Percentiles rank a stretch among this genome's conserved stretches.
Evolutionary conservation across 2,329 filamentous ascomycete species (phyloP).

Genomic region (Fusarium keratoplasticum): DNA sequence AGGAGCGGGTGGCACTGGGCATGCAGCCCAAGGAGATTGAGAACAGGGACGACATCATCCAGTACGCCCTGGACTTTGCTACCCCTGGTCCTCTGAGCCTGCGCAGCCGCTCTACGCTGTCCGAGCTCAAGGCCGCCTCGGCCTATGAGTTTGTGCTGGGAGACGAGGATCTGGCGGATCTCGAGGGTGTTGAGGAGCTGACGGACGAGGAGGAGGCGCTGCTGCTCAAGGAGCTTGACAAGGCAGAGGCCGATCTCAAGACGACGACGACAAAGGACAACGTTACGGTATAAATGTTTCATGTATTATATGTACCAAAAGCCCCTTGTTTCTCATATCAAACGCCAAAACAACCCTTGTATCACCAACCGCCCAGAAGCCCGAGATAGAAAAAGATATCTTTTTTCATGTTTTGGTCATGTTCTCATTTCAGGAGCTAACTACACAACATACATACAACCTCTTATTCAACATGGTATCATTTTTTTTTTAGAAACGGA

Average conservation of each 20-base stretch:
- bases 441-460: slow-evolving; percentile 7
- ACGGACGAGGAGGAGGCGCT: slow-evolving; percentile 53
- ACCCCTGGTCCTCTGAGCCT: slow-evolving; percentile 54
- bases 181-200: slow-evolving; percentile 54
- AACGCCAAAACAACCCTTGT: slow-evolving; percentile 40
- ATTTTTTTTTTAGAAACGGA: slow-evolving; percentile 61
- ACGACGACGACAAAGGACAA: slow-evolving; percentile 22
- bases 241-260: slow-evolving; percentile 33
- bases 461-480: slow-evolving; percentile 30
- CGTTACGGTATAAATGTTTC: slow-evolving; percentile 38
- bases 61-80: slow-evolving; percentile 56
- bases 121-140: slow-evolving; percentile 50
- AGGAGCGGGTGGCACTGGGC: slow-evolving; percentile 74
- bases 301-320: slow-evolving; percentile 47
- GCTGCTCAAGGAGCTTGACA: slow-evolving; percentile 50
- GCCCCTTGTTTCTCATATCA: slow-evolving; percentile 33
- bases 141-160: slow-evolving; percentile 61
- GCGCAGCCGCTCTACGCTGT: slow-evolving; percentile 52
- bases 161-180: slow-evolving; percentile 51
- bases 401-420: slow-evolving; percentile 29
- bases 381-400: slow-evolving; percentile 18
- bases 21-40: slow-evolving; percentile 58
- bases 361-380: slow-evolving; percentile 37
- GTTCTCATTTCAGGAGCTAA: slow-evolving; percentile 21
- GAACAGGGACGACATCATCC: slow-evolving; percentile 53